Evolutionary conservation across 106 monocot species (phyloP).

Genomic region (Amphibolis antarctica): DNA sequence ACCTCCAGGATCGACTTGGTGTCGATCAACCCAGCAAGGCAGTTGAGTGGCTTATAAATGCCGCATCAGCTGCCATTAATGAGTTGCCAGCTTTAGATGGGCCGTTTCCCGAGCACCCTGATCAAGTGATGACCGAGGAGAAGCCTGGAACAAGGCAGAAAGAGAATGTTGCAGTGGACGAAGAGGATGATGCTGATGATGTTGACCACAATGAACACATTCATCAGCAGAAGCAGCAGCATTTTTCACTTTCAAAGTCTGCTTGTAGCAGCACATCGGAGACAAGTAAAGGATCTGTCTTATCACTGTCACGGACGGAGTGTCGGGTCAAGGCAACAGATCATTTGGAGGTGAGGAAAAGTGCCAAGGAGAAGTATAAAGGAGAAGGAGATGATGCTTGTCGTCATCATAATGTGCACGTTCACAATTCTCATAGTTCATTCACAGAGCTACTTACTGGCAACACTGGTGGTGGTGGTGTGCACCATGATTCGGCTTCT

Average conservation of each 20-base stretch:
- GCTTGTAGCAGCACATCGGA: slow-evolving; percentile 86
- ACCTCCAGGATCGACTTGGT: slow-evolving; percentile 92
- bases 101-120: slow-evolving; percentile 19
- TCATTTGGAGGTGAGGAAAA: slow-evolving; percentile 32
- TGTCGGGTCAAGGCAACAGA: slow-evolving; percentile 53
- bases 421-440: slow-evolving; percentile 31
- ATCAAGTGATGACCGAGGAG: slow-evolving; percentile 1
- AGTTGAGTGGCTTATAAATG: slow-evolving; percentile 90
- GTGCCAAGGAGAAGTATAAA: slow-evolving; percentile 35
- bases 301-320: slow-evolving; percentile 74
- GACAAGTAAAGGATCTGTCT: slow-evolving; percentile 81
- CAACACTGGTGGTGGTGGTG: background rate
- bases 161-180: too few relatives aligned
- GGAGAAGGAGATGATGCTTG: slow-evolving; percentile 22
- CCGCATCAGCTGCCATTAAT: slow-evolving; percentile 60
- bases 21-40: slow-evolving; percentile 96
- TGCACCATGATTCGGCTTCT: slow-evolving; percentile 4
- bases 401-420: background rate
- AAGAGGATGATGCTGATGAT: background rate
- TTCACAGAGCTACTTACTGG: slow-evolving; percentile 61
- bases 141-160: background rate
- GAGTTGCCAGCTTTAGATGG: slow-evolving; percentile 64
- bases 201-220: slow-evolving; percentile 9
- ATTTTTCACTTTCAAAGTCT: slow-evolving; percentile 35
- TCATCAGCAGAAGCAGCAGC: slow-evolving; percentile 23